Evolutionary conservation across 495 filamentous ascomycete species (phyloP).

Genomic region (Tirmania nivea): DNA sequence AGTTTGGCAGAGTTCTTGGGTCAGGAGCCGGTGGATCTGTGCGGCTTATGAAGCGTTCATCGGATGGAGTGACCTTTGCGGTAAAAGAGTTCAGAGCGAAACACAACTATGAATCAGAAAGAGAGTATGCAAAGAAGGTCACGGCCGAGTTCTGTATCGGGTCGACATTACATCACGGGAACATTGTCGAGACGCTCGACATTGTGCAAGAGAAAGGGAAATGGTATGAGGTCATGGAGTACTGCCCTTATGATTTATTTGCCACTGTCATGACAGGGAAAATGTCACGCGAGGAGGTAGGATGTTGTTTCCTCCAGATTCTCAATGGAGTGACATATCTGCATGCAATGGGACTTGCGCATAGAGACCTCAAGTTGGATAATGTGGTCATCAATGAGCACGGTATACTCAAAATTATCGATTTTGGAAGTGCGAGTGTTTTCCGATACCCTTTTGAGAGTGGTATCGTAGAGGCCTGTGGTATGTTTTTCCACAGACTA

Average conservation of each 20-base stretch:
- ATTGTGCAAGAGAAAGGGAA: conserved; percentile 85
- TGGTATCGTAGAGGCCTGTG: conserved; percentile 64
- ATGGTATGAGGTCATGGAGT: conserved; percentile 99
- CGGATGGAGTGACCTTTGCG: conserved; percentile 79
- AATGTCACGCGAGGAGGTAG: conserved; percentile 81
- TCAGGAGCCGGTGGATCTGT: conserved; percentile 93
- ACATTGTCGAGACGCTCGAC: conserved; percentile 94
- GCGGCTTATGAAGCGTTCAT: conserved; percentile 74
- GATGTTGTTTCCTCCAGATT: conserved; percentile 84
- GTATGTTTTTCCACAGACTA: conserved; percentile 30
- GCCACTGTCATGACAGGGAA: conserved; percentile 98
- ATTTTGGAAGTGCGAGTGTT: conserved; percentile 93
- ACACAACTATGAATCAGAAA: conserved; percentile 80
- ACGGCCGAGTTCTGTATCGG: conserved; percentile 99
- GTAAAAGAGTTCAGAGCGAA: conserved; percentile 92
- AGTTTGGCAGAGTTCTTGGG: conserved; percentile 78
- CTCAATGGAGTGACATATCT: conserved; percentile 92
- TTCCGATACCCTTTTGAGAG: conserved; percentile 96
- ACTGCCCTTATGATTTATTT: conserved; percentile 92
- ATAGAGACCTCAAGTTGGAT: conserved; percentile 91
- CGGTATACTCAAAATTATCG: conserved; percentile 99
- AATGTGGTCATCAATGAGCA: conserved; percentile 94
- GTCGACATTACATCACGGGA: conserved; percentile 89
- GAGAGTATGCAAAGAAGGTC: conserved; percentile 94
- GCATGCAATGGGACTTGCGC: conserved; percentile 86